Evolutionary conservation across 2,329 filamentous ascomycete genomes (phyloP).

Genomic region (Rhynchosporium agropyri): DNA sequence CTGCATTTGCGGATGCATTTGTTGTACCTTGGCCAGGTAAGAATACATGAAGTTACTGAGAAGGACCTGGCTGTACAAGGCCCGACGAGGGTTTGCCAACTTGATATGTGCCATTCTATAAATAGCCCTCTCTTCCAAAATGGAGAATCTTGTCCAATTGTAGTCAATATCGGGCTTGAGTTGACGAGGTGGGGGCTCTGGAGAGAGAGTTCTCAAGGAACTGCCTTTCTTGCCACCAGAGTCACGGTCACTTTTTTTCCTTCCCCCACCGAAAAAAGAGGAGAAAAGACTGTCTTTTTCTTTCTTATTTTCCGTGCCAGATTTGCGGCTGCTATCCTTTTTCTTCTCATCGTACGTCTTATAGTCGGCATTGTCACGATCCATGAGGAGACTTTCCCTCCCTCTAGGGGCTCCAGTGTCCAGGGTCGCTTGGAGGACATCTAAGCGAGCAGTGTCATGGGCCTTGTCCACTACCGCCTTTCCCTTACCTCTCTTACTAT

Average conservation of each 20-base stretch:
- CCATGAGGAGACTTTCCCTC: slow-evolving; percentile 81
- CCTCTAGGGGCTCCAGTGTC: slow-evolving; percentile 66
- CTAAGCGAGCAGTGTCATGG: slow-evolving; percentile 80
- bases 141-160: slow-evolving; percentile 92
- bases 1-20: slow-evolving; percentile 96
- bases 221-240: slow-evolving; percentile 72
- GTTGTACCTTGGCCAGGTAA: slow-evolving; percentile 96
- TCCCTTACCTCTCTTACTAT: slow-evolving; percentile 66
- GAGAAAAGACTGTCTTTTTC: slow-evolving; percentile 95
- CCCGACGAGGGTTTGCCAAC: slow-evolving; percentile 91
- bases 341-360: slow-evolving; percentile 81
- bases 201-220: slow-evolving; percentile 72
- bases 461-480: slow-evolving; percentile 58
- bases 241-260: slow-evolving; percentile 83
- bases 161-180: slow-evolving; percentile 90
- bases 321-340: slow-evolving; percentile 76
- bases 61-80: slow-evolving; percentile 90
- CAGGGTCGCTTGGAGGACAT: slow-evolving; percentile 85
- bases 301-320: slow-evolving; percentile 74
- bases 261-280: slow-evolving; percentile 86
- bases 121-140: slow-evolving; percentile 93
- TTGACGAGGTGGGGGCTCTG: slow-evolving; percentile 74
- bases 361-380: slow-evolving; percentile 71
- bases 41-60: slow-evolving; percentile 99
- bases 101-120: slow-evolving; percentile 99